Conservation (phyloP, 257 asterid genomes). For the Pogostemon cablin region DNA sequence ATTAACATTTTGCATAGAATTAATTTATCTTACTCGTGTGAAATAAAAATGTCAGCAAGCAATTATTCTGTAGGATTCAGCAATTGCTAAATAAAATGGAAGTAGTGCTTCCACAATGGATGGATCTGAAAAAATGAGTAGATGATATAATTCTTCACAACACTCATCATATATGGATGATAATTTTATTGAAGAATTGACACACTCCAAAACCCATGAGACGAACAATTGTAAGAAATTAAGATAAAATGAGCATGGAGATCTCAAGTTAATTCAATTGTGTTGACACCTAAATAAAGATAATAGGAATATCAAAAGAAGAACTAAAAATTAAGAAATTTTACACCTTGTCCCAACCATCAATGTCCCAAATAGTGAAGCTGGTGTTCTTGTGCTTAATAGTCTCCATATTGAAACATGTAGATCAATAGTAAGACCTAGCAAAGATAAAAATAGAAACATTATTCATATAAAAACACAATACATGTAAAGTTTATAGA, state of each 20-base stretch:
- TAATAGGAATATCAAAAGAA: no score
- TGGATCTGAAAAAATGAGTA: no score
- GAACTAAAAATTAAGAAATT: neutral
- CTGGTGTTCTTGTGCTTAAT: conserved; percentile 70
- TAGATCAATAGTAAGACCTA: conserved; percentile 26
- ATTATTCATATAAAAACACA: neutral
- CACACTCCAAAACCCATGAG: neutral
- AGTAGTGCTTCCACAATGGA: no score
- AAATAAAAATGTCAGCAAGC: no score
- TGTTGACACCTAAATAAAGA: neutral
- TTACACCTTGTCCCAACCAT: conserved; percentile 65
- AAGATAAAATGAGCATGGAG: neutral
- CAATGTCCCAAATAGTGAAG: conserved; percentile 71
- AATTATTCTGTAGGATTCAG: no score
- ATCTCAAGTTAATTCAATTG: neutral
- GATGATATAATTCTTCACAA: neutral
- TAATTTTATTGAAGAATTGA: neutral
- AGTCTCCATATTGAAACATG: conserved; percentile 67
- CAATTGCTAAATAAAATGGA: no score
- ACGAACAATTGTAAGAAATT: neutral
- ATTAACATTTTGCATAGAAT: no score
- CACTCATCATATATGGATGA: neutral
- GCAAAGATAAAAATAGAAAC: neutral
- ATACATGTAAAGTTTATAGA: neutral
- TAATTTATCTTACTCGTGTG: no score